A percentile compares a stretch with the other conserved stretches of the same genome.
Evolutionary conservation across 768 basidiomycete species (phyloP).

Genomic region (Cyathus striatus): DNA sequence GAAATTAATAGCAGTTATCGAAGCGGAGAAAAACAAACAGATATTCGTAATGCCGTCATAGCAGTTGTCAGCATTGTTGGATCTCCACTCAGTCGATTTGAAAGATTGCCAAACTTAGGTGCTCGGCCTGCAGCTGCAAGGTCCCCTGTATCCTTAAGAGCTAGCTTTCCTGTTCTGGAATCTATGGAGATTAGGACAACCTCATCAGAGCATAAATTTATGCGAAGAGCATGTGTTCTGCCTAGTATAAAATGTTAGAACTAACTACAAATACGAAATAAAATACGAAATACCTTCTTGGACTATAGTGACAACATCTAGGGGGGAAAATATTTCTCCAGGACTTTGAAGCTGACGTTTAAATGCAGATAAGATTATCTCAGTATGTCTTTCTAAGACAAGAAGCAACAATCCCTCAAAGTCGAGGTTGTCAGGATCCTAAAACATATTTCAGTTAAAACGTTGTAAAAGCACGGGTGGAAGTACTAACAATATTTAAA

Average conservation of each 20-base stretch:
- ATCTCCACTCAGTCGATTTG: conserved; percentile 64
- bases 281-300: conserved; percentile 41
- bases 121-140: conserved; percentile 71
- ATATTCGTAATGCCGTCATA: conserved; percentile 54
- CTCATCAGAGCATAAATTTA: conserved; percentile 74
- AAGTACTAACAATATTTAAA: conserved; percentile 52
- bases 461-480: too few species aligned
- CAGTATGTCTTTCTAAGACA: conserved; percentile 63
- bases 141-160: conserved; percentile 76
- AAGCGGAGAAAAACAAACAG: conserved; percentile 35
- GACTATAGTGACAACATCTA: conserved; percentile 53
- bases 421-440: conserved; percentile 69
- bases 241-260: conserved; percentile 30
- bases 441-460: neutral
- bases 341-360: conserved; percentile 47
- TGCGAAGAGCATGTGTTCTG: conserved; percentile 51
- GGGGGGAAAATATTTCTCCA: conserved; percentile 54
- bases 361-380: conserved; percentile 54
- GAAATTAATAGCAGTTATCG: neutral
- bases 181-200: conserved; percentile 76
- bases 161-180: conserved; percentile 71
- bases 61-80: conserved; percentile 55
- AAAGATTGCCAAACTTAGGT: conserved; percentile 53
- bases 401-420: conserved; percentile 63
- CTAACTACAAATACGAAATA: neutral